Conservation (phyloP, 768 basidiomycete species). For the Fistulinella prunicolor region DNA sequence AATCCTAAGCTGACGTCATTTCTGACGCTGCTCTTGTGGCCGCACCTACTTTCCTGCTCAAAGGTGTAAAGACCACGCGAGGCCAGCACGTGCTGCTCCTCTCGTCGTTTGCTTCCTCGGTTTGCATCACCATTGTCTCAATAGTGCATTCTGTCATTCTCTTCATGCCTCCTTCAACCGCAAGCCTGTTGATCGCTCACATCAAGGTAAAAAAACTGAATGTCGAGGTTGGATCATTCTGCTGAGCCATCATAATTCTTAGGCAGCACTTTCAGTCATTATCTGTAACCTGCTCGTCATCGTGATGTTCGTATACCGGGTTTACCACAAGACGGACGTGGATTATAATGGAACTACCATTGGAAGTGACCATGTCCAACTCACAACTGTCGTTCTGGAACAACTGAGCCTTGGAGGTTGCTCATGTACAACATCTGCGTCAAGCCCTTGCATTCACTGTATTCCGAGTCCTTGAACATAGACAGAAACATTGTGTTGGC, state of each 20-base stretch:
- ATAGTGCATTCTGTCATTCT: slow-evolving; percentile 12
- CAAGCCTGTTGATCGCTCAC: slow-evolving; percentile 10
- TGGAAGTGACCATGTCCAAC: slow-evolving; percentile 4
- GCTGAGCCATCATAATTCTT: not conserved
- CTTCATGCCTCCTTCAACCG: not conserved
- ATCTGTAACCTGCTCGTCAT: slow-evolving; percentile 23
- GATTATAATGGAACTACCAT: not conserved
- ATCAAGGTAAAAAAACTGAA: slow-evolving; percentile 17
- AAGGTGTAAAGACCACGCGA: slow-evolving; percentile 10
- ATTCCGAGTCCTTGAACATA: not conserved
- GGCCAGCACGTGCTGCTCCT: slow-evolving; percentile 13
- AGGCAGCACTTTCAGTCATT: slow-evolving; percentile 22
- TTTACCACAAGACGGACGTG: slow-evolving; percentile 8
- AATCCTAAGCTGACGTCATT: slow-evolving; percentile 16
- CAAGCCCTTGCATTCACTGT: not conserved
- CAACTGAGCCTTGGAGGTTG: not conserved
- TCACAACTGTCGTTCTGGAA: slow-evolving; percentile 13
- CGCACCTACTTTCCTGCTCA: slow-evolving; percentile 15
- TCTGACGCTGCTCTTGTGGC: slow-evolving; percentile 16
- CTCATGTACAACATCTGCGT: not conserved
- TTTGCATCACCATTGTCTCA: slow-evolving; percentile 19
- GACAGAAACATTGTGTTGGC: not conserved
- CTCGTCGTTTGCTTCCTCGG: slow-evolving; percentile 20
- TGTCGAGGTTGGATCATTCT: not conserved
- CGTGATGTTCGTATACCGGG: slow-evolving; percentile 12